Evolutionary conservation across 768 basidiomycete species (phyloP).

Genomic region (Rhizopogon vinicolor): DNA sequence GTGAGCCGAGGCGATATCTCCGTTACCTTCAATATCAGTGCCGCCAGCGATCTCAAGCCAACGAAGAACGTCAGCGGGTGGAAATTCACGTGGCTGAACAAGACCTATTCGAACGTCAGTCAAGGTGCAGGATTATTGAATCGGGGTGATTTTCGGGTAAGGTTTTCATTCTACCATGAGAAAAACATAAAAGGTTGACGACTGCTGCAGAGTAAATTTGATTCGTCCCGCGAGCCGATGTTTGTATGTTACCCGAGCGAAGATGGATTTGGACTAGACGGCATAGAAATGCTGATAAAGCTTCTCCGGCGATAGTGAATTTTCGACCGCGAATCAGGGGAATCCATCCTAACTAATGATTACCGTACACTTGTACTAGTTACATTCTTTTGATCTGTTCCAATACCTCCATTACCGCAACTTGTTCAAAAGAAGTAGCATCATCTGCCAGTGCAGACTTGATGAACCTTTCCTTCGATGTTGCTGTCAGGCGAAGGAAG

Average conservation of each 20-base stretch:
- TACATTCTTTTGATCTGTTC: not conserved
- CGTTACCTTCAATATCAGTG: constrained; percentile 47
- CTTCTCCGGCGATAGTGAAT: constrained; percentile 19
- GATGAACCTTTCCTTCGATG: not conserved
- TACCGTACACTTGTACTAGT: not conserved
- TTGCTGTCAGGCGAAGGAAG: not conserved
- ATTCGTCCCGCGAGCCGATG: constrained; percentile 37
- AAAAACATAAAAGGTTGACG: not conserved
- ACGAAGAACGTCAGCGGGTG: constrained; percentile 42
- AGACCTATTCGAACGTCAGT: constrained; percentile 38
- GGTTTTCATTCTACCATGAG: not conserved
- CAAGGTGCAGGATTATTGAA: constrained; percentile 34
- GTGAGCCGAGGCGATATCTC: constrained; percentile 15
- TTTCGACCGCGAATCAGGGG: not conserved
- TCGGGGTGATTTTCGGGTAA: constrained; percentile 42
- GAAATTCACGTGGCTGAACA: constrained; percentile 39
- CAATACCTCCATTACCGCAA: not conserved
- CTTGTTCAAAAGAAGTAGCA: not conserved
- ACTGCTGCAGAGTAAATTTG: constrained; percentile 37
- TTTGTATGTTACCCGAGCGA: constrained; percentile 46
- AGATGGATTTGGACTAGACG: constrained; percentile 43
- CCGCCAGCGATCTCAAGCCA: constrained; percentile 34
- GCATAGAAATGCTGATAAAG: constrained; percentile 39
- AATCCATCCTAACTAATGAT: not conserved
- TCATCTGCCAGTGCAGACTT: not conserved